Percentiles rank a stretch among this genome's conserved stretches.
These are phyloP conservation scores for Candida vartiovaarae DNA, from an alignment of 805 yeast genomes.

Conservation along the genomic window DNA sequence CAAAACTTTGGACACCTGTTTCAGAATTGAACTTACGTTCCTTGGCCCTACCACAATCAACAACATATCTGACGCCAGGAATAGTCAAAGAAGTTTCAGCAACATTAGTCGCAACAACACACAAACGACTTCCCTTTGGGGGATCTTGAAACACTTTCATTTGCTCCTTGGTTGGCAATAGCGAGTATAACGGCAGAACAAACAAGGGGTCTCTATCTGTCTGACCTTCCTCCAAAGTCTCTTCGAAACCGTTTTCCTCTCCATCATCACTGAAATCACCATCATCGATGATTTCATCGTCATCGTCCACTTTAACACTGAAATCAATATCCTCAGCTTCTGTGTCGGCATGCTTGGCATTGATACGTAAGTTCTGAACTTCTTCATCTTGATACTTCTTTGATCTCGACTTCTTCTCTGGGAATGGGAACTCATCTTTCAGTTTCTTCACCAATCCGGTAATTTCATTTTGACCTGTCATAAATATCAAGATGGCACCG, in stretches of 20 bases:
- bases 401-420: slow-evolving; percentile 20
- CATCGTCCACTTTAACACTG: slow-evolving; percentile 37
- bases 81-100: slow-evolving; percentile 97
- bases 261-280: slow-evolving; percentile 32
- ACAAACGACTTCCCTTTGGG: slow-evolving; percentile 78
- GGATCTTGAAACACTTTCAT: slow-evolving; percentile 85
- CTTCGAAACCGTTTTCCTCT: slow-evolving; percentile 58
- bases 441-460: slow-evolving; percentile 63
- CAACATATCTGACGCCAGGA: slow-evolving; percentile 90
- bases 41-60: slow-evolving; percentile 91
- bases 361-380: slow-evolving; percentile 39
- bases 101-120: slow-evolving; percentile 94
- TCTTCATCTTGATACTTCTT: slow-evolving; percentile 24
- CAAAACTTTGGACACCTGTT: slow-evolving; percentile 89
- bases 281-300: slow-evolving; percentile 28
- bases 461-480: slow-evolving; percentile 95
- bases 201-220: slow-evolving; percentile 72
- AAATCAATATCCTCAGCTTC: slow-evolving; percentile 90
- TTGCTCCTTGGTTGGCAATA: slow-evolving; percentile 91
- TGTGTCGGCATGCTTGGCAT: slow-evolving; percentile 53
- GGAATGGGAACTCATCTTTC: slow-evolving; percentile 59
- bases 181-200: slow-evolving; percentile 87
- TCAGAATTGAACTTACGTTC: slow-evolving; percentile 77
- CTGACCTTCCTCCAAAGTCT: slow-evolving; percentile 62
- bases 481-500: slow-evolving; percentile 86